Base-by-base conservation (phyloP, 2,329 filamentous ascomycete species). In the Fusarium chlamydosporum region DNA sequence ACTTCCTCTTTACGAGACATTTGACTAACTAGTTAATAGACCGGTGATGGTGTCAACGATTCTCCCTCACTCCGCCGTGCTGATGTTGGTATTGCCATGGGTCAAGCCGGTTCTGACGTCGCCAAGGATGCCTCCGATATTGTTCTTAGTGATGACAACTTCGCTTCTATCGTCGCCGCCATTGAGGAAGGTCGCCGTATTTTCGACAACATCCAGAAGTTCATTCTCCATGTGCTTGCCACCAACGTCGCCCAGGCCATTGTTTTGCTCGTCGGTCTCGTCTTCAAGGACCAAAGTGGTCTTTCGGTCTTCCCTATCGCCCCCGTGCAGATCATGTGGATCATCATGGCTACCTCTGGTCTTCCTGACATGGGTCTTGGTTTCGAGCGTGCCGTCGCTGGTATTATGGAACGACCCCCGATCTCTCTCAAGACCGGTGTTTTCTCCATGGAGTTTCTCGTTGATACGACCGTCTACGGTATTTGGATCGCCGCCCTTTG, bases 321-420 rank as follows among this genome's bases (percentile, higher is more conserved):
- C 0, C 91, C 91, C 0, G 89, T 93, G n/a, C 88, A 93, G 71
- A 92, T 93, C 67, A 83, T 94, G 47, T 94, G 91, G 91, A 89
- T 94, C 68, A 93, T 93, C 76, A 93, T 93, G 90, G 86, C 92
- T 53, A 94, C 91, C 1, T 92, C 89, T 45, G 89, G 88, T 20
- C 83, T 93, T 71, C 91, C 91, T 3, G 91, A 92, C 68, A 92
- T 93, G 88, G 92, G 91, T 65, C 83, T 94, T 6, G 91, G 91
- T 6, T 90, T 92, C 78, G 91, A 94, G 79, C 80, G 84, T 40
- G 90, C 91, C 0, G 88, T 89, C 0, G 86, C 90, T 0, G 90
- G 92, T 74, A 89, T 93, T 65, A 88, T 94, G 80, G 76, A 80
- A 31, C 85, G 91, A 1, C 90, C 90, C 2, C 91, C 91, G 0